phyloP scores from a whole-genome alignment of 2,329 filamentous ascomycete genomes.

The Exophiala mesophila region DNA sequence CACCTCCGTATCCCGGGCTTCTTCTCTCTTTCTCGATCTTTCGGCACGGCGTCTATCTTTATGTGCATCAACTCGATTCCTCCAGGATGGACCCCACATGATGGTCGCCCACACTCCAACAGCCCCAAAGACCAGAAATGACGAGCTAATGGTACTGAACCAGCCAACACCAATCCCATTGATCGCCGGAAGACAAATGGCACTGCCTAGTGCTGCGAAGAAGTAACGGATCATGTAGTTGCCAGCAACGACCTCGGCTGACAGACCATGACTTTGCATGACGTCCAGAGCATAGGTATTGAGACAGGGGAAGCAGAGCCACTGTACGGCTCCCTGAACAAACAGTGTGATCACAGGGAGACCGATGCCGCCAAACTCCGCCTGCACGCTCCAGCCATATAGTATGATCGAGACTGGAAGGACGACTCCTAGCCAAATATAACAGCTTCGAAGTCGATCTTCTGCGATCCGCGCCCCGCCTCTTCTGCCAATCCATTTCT shows the following conservation, averaged over 20 bases:
- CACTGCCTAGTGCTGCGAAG: constrained; percentile 66
- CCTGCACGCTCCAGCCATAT: constrained; percentile 62
- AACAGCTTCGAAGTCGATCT: constrained; percentile 58
- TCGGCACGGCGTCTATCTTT: too few relatives aligned
- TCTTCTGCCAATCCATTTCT: constrained; percentile 57
- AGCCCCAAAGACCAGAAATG: constrained; percentile 50
- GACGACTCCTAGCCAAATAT: constrained; percentile 53
- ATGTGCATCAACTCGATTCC: constrained; percentile 49
- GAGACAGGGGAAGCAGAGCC: constrained; percentile 69
- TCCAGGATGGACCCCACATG: constrained; percentile 48
- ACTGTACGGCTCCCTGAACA: constrained; percentile 65
- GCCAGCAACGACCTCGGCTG: constrained; percentile 70
- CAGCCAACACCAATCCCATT: constrained; percentile 71
- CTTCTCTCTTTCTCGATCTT: too few relatives aligned
- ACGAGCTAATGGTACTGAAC: constrained; percentile 67
- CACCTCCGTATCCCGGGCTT: too few relatives aligned
- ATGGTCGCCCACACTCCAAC: constrained; percentile 46
- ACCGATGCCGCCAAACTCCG: constrained; percentile 50
- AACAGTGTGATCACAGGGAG: constrained; percentile 68
- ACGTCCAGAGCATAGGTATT: constrained; percentile 82
- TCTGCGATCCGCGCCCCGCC: constrained; percentile 58
- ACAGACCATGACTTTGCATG: constrained; percentile 58
- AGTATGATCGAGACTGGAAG: constrained; percentile 62
- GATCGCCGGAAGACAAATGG: constrained; percentile 67
- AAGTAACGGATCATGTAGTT: constrained; percentile 77